These are phyloP conservation scores for Talaromyces rugulosus DNA, from an alignment of 2,329 filamentous ascomycete species.

Conservation along the genomic window DNA sequence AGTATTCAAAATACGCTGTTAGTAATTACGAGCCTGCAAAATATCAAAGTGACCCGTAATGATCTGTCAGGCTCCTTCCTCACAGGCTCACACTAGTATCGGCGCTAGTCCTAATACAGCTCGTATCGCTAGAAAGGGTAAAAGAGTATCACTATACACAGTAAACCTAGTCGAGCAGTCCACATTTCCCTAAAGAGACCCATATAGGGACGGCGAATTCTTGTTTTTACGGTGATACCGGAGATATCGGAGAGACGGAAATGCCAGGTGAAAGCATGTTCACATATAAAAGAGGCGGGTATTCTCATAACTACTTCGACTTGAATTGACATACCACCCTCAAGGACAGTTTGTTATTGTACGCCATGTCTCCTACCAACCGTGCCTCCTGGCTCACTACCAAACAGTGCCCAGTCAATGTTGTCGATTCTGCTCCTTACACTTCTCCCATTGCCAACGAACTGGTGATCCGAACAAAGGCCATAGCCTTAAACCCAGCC, in stretches of 20 bases:
- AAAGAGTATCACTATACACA: not conserved
- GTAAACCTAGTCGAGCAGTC: not conserved
- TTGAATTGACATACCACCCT: not conserved
- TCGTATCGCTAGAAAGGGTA: conserved; percentile 5
- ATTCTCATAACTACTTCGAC: not conserved
- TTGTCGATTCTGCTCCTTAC: conserved; percentile 13
- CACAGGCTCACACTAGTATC: not conserved
- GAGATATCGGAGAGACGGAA: not conserved
- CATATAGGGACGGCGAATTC: not conserved
- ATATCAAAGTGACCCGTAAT: not conserved
- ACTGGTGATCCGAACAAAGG: conserved; percentile 18
- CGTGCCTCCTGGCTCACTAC: conserved; percentile 18
- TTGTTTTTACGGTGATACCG: conserved; percentile 1
- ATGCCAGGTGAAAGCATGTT: not conserved
- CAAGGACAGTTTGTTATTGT: not conserved
- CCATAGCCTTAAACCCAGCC: conserved; percentile 22
- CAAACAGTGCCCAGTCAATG: conserved; percentile 10
- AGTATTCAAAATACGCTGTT: not conserved
- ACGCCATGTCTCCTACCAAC: conserved; percentile 11
- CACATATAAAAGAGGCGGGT: not conserved
- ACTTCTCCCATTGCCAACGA: conserved; percentile 16
- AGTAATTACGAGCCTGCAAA: not conserved
- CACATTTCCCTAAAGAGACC: not conserved
- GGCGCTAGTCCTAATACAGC: not conserved
- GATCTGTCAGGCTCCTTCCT: not conserved